A percentile compares a stretch with the other conserved stretches of the same genome.
These are phyloP conservation scores for Huntiella moniliformis DNA, from an alignment of 2,329 filamentous ascomycete genomes.

Conservation along the genomic window DNA sequence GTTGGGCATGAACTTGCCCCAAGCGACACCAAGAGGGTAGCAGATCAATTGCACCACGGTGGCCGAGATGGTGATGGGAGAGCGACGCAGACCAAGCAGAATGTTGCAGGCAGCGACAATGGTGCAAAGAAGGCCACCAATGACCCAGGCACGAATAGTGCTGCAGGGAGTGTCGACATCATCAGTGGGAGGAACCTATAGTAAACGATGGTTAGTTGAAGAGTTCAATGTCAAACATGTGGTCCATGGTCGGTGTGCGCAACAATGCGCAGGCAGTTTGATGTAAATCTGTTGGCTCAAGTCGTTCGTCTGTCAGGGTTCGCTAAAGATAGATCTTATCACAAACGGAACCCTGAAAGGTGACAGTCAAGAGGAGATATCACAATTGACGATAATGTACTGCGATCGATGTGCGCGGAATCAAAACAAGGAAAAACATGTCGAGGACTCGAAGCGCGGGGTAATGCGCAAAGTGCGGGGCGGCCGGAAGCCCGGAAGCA, in stretches of 20 bases:
- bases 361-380: not conserved
- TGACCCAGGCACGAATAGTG: slow-evolving; percentile 41
- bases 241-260: no score
- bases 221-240: no score
- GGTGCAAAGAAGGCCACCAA: slow-evolving; percentile 38
- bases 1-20: slow-evolving; percentile 19
- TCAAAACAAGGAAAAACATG: no score
- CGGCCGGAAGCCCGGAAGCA: no score
- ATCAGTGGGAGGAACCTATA: slow-evolving; percentile 20
- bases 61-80: slow-evolving; percentile 31
- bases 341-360: slow-evolving; percentile 18
- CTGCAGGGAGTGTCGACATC: slow-evolving; percentile 34
- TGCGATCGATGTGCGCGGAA: no score
- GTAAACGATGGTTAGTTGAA: not conserved
- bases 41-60: slow-evolving; percentile 37
- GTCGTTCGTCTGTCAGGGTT: no score
- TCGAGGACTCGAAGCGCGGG: no score
- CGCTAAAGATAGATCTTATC: no score
- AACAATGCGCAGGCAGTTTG: no score
- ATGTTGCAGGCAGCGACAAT: slow-evolving; percentile 38
- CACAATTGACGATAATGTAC: no score
- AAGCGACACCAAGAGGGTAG: slow-evolving; percentile 26
- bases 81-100: slow-evolving; percentile 29
- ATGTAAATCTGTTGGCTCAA: no score
- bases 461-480: no score